Evolutionary conservation across 106 monocot genomes (phyloP), one percentile per base, ranked within the genome.

Genomic region (Platanthera zijinensis): DNA sequence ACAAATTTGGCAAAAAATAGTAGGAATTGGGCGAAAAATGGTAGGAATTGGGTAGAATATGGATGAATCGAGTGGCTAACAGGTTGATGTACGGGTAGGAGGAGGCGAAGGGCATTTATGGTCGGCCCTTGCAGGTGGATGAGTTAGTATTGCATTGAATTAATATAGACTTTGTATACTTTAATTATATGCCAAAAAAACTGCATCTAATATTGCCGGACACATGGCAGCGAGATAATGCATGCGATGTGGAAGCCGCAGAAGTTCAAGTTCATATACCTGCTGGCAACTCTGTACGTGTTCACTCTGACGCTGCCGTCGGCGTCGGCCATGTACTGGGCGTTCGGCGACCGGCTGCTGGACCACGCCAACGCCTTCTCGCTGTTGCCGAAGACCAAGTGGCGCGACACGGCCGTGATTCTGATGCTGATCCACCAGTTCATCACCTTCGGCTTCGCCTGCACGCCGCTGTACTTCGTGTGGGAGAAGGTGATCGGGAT

Each of bases 381-480:
- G 10, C 82, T 94, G 30, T 84, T 94, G 6, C 94, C 94, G 7
- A 88, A 84, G 67, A 56, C 77, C 6, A 32, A 79, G 45, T 88
- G 52, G 71, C 76, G 94, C 15, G 94, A 94, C 76, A 78, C 90
- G 1, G 94, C 94, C 14, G 94, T 94, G 56, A 74, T 94, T 21
- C 87, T 94, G 17, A 94, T 94, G 94, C 83, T 94, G 28, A 94
- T 94, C 57, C 94, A 94, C 80, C 94, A 94, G 91, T 90, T 94
- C 90, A 94, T 94, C 81, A 94, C 94, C 45, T 94, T 94, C 79
- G 94, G 94, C 10, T 94, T 90, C 76, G 94, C 94, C 9, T 90
- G 94, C 86, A 94, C 94, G 10, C 94, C 90, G 39, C 90, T 93
- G 75, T 93, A 93, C 87, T 93, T 93, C 77, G 93, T 93, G 39